phyloP scores from a whole-genome alignment of 441 rosid genomes.

The Capsella rubella region DNA sequence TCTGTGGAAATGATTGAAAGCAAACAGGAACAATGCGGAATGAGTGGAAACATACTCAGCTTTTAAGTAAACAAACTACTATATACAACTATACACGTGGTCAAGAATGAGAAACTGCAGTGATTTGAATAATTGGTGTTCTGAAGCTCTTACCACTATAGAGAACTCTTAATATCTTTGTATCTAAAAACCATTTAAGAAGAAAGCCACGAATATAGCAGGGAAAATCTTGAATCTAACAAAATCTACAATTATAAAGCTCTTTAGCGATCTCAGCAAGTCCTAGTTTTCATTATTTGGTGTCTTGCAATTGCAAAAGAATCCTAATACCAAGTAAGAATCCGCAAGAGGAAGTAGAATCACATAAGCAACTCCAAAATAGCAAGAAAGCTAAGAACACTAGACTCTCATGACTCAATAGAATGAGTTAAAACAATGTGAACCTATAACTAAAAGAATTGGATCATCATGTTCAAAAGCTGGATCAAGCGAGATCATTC shows the following conservation, averaged over 20 bases:
- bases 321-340: background rate
- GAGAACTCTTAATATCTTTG: background rate
- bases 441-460: no score
- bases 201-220: background rate
- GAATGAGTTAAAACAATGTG: background rate
- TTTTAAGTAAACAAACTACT: background rate
- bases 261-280: background rate
- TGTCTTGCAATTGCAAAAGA: background rate
- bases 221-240: background rate
- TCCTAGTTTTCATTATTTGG: background rate
- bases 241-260: background rate
- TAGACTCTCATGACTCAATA: background rate
- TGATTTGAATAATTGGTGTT: background rate
- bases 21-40: background rate
- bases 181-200: background rate
- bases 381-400: constrained; percentile 10
- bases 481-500: background rate
- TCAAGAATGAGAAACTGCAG: background rate
- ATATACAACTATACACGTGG: background rate
- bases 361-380: constrained; percentile 16
- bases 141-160: background rate
- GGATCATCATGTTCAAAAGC: no score
- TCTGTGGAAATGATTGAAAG: constrained; percentile 35
- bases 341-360: constrained; percentile 1
- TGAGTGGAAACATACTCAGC: background rate